A percentile compares a stretch with the other conserved stretches of the same genome.
Evolutionary conservation across 148 eudicot genomes (phyloP).

Genomic region (Euryodendron excelsum): DNA sequence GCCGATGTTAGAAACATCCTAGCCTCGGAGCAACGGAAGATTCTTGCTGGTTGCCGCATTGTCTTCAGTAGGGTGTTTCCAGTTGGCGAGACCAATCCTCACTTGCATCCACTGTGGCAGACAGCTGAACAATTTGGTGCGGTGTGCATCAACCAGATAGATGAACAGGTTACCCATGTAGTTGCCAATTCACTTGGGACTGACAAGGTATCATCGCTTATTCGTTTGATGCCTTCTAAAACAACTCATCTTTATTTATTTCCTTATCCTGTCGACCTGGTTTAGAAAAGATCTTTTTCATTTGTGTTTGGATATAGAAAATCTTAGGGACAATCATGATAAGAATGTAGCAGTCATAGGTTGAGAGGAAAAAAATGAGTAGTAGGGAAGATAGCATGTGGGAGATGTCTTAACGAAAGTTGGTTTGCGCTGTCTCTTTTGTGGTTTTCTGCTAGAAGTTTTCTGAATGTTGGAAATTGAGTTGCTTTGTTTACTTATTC

Average conservation of each 20-base stretch:
- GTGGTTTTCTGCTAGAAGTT: too few relatives aligned
- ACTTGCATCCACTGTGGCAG: slow-evolving; percentile 90
- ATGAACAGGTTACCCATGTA: slow-evolving; percentile 93
- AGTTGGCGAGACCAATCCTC: slow-evolving; percentile 82
- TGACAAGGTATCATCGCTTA: slow-evolving; percentile 62
- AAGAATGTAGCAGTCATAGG: too few relatives aligned
- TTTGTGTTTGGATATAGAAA: neutral
- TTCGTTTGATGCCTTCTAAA: neutral
- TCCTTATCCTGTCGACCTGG: neutral
- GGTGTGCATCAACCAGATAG: slow-evolving; percentile 77
- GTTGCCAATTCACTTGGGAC: slow-evolving; percentile 92
- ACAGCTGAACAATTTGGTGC: slow-evolving; percentile 99
- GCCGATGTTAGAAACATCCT: slow-evolving; percentile 91
- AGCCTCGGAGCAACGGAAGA: slow-evolving; percentile 84
- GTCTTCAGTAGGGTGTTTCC: slow-evolving; percentile 93
- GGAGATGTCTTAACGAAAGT: neutral
- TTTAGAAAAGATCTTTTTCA: neutral
- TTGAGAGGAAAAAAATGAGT: too few relatives aligned
- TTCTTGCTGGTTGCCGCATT: slow-evolving; percentile 76
- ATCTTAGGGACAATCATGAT: too few relatives aligned
- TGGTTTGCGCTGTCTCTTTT: neutral
- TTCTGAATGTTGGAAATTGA: neutral
- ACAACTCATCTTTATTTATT: neutral
- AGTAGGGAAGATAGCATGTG: neutral
- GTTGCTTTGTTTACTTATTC: neutral